phyloP scores from a whole-genome alignment of 2,329 filamentous ascomycete species.

The Emericellopsis cladophorae region DNA sequence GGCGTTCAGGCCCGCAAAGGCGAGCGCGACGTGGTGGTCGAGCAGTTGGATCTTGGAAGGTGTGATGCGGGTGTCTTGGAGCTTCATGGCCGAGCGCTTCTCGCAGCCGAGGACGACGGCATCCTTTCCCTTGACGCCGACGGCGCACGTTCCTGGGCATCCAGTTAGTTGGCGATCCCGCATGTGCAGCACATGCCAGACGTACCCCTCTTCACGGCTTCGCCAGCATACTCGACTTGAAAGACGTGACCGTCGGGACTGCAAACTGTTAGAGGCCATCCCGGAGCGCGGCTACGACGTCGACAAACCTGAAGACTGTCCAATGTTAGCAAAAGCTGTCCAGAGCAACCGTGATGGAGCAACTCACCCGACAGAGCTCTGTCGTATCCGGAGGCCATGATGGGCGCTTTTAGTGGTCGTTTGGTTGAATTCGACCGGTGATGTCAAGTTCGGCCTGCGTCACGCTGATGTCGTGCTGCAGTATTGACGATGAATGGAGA shows the following conservation, averaged over 20 bases:
- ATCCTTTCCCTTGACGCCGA: constrained; percentile 89
- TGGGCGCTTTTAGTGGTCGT: not conserved
- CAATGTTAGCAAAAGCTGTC: constrained; percentile 24
- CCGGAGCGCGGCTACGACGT: constrained; percentile 1
- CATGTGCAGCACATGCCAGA: constrained; percentile 3
- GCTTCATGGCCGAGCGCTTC: constrained; percentile 98
- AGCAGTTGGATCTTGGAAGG: constrained; percentile 96
- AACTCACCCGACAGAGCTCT: constrained; percentile 91
- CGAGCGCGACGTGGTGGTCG: constrained; percentile 91
- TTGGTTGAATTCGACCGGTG: too few species aligned
- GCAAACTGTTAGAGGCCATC: constrained; percentile 26
- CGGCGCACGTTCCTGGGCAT: constrained; percentile 76
- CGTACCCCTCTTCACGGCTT: constrained; percentile 94
- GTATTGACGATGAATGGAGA: too few species aligned
- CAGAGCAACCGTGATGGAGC: constrained; percentile 9
- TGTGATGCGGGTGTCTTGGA: constrained; percentile 97
- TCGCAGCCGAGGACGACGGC: constrained; percentile 96
- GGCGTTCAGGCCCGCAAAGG: constrained; percentile 93
- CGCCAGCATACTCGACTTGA: constrained; percentile 98
- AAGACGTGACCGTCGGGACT: constrained; percentile 99
- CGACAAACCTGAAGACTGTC: constrained; percentile 66
- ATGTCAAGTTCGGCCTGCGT: too few species aligned
- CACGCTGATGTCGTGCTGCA: too few species aligned
- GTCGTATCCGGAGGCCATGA: constrained; percentile 92
- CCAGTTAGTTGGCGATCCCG: constrained; percentile 5